Percentiles rank a stretch among this genome's conserved stretches.
Evolutionary conservation across 371 early-diverging fungal species (phyloP).

Genomic region (Syncephalastrum racemosum): DNA sequence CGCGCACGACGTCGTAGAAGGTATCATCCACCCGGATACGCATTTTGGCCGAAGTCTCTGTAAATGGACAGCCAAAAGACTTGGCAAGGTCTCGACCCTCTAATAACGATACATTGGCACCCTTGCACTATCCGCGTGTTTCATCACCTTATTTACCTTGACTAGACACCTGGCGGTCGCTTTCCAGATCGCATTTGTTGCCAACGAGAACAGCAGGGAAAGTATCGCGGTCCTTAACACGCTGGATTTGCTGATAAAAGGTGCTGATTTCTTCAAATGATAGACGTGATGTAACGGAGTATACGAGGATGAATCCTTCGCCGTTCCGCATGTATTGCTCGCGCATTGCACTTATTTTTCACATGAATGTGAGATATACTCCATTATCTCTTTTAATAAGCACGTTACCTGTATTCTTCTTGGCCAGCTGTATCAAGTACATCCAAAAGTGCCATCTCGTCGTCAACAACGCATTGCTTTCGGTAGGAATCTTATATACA

Average conservation of each 20-base stretch:
- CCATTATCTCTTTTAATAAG: slow-evolving; percentile 9
- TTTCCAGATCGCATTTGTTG: slow-evolving; percentile 86
- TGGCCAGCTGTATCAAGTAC: slow-evolving; percentile 86
- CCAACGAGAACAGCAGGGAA: slow-evolving; percentile 85
- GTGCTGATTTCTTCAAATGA: slow-evolving; percentile 70
- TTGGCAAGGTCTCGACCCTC: slow-evolving; percentile 86
- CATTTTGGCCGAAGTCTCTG: slow-evolving; percentile 92
- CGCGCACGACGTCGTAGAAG: slow-evolving; percentile 84
- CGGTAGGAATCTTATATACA: slow-evolving; percentile 69
- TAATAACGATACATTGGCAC: slow-evolving; percentile 5
- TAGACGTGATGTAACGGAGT: slow-evolving; percentile 61
- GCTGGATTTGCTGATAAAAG: slow-evolving; percentile 62
- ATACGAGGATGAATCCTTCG: slow-evolving; percentile 47
- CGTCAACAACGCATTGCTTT: slow-evolving; percentile 73
- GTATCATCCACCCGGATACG: slow-evolving; percentile 90
- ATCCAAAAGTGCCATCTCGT: slow-evolving; percentile 69
- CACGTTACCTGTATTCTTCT: slow-evolving; percentile 73
- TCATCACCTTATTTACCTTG: slow-evolving; percentile 41
- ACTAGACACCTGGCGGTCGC: slow-evolving; percentile 76
- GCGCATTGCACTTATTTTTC: slow-evolving; percentile 65
- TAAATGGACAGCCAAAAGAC: slow-evolving; percentile 72
- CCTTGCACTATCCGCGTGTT: neutral
- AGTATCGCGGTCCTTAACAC: slow-evolving; percentile 75
- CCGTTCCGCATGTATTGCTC: slow-evolving; percentile 83
- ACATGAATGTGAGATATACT: neutral